Conservation (phyloP, 257 asterid species). For the Solanum sejunctum region DNA sequence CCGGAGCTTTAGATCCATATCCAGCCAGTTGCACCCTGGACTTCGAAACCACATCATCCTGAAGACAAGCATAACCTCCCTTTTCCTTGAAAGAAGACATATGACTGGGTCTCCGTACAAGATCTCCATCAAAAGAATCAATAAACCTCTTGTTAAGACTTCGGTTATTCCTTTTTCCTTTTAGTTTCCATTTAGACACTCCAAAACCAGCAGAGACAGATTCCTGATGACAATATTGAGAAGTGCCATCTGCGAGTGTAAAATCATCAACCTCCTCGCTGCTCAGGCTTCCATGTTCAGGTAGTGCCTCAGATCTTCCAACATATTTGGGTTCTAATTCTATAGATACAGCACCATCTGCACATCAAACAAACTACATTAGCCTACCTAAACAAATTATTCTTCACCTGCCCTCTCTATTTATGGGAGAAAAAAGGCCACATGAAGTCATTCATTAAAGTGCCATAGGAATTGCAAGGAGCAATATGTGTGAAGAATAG, state of each 20-base stretch:
- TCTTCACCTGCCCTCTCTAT: background rate
- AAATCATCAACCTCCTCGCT: slow-evolving; percentile 68
- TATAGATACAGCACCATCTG: slow-evolving; percentile 85
- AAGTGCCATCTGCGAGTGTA: slow-evolving; percentile 33
- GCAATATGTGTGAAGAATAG: background rate
- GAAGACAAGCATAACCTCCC: slow-evolving; percentile 26
- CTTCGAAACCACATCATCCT: slow-evolving; percentile 20
- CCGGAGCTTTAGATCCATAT: slow-evolving; percentile 30
- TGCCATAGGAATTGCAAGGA: background rate
- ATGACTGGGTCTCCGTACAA: slow-evolving; percentile 25
- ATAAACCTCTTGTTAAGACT: slow-evolving; percentile 38
- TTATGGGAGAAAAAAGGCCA: background rate
- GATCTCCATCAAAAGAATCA: slow-evolving; percentile 37
- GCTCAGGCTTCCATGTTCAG: slow-evolving; percentile 64
- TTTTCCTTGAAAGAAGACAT: slow-evolving; percentile 19
- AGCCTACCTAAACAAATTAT: background rate
- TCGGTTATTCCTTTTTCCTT: slow-evolving; percentile 72
- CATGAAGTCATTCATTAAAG: background rate
- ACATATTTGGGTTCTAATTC: slow-evolving; percentile 86
- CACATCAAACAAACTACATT: slow-evolving; percentile 11
- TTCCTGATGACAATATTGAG: slow-evolving; percentile 32
- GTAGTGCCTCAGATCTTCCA: slow-evolving; percentile 38
- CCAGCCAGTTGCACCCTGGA: slow-evolving; percentile 23
- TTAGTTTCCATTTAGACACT: slow-evolving; percentile 72
- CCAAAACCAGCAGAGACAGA: slow-evolving; percentile 25